Base-by-base conservation (phyloP, 2,329 filamentous ascomycete species). In the Fusarium sp. region DNA sequence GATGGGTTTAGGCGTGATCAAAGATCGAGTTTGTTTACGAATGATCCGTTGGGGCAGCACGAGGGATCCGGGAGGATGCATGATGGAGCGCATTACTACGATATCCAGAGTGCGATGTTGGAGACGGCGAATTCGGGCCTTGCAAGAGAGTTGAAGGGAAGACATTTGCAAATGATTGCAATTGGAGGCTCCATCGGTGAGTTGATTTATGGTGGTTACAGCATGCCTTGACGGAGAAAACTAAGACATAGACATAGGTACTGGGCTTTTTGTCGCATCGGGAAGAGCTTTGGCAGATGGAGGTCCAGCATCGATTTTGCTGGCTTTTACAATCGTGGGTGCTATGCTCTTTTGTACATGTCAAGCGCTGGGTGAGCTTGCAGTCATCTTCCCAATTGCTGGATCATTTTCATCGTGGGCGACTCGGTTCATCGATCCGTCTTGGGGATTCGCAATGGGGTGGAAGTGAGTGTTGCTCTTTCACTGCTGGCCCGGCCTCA, bases 131-230 rank as follows among this genome's bases (percentile, higher is more conserved):
- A 91, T 73, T 92, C 93, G 50, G 90, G 92, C 12, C 86, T 98
- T 57, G 90, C 93, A 57, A 88, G 95, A 78, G 92, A 91, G 81
- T 84, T 97, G 75, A 96, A 97, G 83, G 91, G 91, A 25, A 88
- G 95, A 53, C 96, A 98, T 85, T 81, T 98, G 80, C 95, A 98
- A 85, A 98, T 98, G 96, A 98, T 98, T 86, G 96, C 96, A 19
- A 97, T 98, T 75, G 95, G 95, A 76, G 95, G 95, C 47, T 96
- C 93, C 16, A 97, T 97, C 78, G 93, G 93, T 90, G 84, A 44
- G 82, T 75, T 72, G 43, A 47, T 35, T 38, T 21, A 32, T 23
- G 37, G 43, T 49, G 70, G 44, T n/a, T 53, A 37, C 32, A 35
- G 30, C 40, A 53, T 64, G 53, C 23, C 28, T 64, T 28, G 42